phyloP scores from a whole-genome alignment of 306 rosid genomes.

The Luffa acutangula region DNA sequence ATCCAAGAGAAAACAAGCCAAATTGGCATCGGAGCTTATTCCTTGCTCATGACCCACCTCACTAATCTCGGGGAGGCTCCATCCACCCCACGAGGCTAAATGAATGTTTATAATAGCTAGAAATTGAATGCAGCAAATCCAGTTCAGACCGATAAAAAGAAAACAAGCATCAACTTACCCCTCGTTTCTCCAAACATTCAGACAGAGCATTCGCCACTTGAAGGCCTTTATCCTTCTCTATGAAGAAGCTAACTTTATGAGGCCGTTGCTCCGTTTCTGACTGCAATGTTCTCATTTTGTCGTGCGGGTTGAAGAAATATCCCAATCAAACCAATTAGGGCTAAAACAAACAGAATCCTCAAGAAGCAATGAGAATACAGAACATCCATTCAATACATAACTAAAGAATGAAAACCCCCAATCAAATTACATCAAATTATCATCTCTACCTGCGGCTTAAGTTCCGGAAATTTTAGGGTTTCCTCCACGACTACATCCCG shows the following conservation, averaged over 20 bases:
- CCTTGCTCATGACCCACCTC: no score
- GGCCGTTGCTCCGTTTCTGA: constrained; percentile 64
- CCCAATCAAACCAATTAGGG: neutral
- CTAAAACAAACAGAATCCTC: neutral
- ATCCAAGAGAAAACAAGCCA: neutral
- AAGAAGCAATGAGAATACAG: neutral
- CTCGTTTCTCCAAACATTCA: constrained; percentile 36
- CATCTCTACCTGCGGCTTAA: constrained; percentile 45
- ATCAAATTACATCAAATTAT: neutral
- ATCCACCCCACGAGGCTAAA: no score
- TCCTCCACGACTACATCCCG: constrained; percentile 55
- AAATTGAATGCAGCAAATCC: neutral
- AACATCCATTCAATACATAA: neutral
- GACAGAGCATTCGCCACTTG: constrained; percentile 35
- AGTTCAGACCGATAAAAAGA: constrained; percentile 15
- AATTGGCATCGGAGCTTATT: no score
- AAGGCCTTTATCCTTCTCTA: constrained; percentile 49
- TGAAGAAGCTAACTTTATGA: constrained; percentile 74
- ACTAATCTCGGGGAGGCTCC: no score
- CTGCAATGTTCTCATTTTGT: constrained; percentile 25
- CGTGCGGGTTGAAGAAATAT: neutral
- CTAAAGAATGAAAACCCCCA: neutral
- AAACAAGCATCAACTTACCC: constrained; percentile 36
- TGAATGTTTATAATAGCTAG: neutral
- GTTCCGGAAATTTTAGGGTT: constrained; percentile 56